Evolutionary conservation across 2,329 filamentous ascomycete genomes (phyloP), one percentile per base, ranked within the genome.

Genomic region (Diaporthe sp.): DNA sequence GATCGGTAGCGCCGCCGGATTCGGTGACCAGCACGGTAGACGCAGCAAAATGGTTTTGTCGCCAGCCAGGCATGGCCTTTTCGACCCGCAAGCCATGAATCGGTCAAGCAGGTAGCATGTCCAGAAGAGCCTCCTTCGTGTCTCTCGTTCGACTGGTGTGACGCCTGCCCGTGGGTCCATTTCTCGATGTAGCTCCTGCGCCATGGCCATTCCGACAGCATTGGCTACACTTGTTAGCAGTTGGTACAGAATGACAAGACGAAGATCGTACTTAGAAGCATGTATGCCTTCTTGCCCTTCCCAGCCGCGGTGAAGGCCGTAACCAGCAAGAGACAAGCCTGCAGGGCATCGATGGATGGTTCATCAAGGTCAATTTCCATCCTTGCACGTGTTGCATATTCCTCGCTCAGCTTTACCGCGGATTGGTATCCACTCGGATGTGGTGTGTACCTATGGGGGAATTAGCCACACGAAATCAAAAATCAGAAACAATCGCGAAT

Each of bases 31-130:
- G 42, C 92, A 93, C 0, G 95, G 95, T 4, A 97, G 85, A 47
- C 93, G 90, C 61, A 97, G 85, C 22, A 94, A 85, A 75, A 97
- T 93, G 2, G 91, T 92, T 80, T 94, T 92, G 82, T 97, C 95
- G 35, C 91, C 89, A 33, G 97, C 92, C 10, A 97, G 85, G n/a
- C 93, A 94, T 0, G 95, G 94, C 13, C 95, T 89, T 79, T 94
- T 95, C 4, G 95, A 96, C 22, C 95, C 95, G 77, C 93, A 95
- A 1, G 93, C 91, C 78, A 92, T 89, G 78, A 96, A 97, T n/a
- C 94, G 90, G 80, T 97, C 95, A 82, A 97, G 92, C 35, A 97
- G 86, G 79, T 97, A 97, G 81, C 94, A 96, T 2, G 94, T 92
- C 95, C 95, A 97, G 82, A 97, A 97, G 2, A 97, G 85, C n/a